Evolutionary conservation across 2,329 filamentous ascomycete genomes (phyloP).

Genomic region (Fusarium domesticum): DNA sequence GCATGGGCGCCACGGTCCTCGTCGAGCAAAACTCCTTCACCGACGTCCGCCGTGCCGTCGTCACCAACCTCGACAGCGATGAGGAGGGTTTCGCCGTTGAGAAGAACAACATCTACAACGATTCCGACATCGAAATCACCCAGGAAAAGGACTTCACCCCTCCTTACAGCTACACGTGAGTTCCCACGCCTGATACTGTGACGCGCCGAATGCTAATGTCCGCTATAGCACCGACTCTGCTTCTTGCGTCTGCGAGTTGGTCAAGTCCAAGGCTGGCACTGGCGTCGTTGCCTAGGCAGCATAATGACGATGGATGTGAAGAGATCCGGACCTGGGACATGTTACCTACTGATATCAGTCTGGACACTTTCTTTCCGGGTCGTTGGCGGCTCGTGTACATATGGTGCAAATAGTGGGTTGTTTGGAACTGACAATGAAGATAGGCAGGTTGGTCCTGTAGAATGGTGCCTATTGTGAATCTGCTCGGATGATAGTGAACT

Average conservation of each 20-base stretch:
- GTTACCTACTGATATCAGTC: conserved; percentile 3
- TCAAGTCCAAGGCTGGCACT: conserved; percentile 26
- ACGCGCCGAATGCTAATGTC: neutral
- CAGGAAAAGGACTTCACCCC: conserved; percentile 33
- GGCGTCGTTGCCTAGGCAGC: conserved; percentile 16
- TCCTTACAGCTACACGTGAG: conserved; percentile 38
- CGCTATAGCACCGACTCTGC: conserved; percentile 14
- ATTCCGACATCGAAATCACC: conserved; percentile 34
- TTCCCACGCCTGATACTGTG: neutral
- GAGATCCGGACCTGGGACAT: neutral
- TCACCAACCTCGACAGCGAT: conserved; percentile 44
- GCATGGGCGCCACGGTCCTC: conserved; percentile 49
- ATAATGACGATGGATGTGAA: neutral
- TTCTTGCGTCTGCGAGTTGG: conserved; percentile 22
- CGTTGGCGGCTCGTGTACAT: conserved; percentile 2
- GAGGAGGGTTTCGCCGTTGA: conserved; percentile 44
- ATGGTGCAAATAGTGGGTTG: conserved; percentile 4
- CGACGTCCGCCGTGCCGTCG: conserved; percentile 41
- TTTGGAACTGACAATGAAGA: conserved; percentile 2
- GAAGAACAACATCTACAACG: conserved; percentile 44
- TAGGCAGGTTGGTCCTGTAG: conserved; percentile 6
- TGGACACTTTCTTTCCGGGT: conserved; percentile 5
- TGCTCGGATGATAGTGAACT: no score
- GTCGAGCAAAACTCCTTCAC: conserved; percentile 50
- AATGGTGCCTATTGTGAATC: no score